A percentile compares a stretch with the other conserved stretches of the same genome.
phyloP scores from a whole-genome alignment of 2,329 filamentous ascomycete genomes.

The Tolypocladium inflatum region DNA sequence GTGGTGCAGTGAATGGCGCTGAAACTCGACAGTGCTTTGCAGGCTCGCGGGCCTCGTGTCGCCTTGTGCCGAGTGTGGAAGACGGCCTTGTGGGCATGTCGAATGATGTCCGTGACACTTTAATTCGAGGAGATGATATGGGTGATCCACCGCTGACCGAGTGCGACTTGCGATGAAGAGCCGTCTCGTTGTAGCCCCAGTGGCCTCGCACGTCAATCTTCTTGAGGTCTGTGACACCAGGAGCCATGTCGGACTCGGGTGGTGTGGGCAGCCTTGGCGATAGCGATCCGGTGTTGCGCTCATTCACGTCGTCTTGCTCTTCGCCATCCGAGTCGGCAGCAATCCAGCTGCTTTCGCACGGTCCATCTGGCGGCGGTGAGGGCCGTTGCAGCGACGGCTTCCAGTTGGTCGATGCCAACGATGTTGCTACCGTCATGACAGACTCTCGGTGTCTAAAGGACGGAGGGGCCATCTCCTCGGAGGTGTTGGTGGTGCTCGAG shows the following conservation, averaged over 20 bases:
- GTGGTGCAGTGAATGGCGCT: neutral
- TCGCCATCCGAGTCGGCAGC: conserved; percentile 25
- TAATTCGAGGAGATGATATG: conserved; percentile 1
- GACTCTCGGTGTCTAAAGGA: conserved; percentile 24
- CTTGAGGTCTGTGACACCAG: neutral
- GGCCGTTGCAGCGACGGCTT: conserved; percentile 15
- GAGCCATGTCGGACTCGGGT: conserved; percentile 8
- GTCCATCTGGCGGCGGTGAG: conserved; percentile 8
- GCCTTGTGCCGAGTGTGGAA: neutral
- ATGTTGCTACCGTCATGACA: conserved; percentile 25
- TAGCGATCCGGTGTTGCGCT: conserved; percentile 7
- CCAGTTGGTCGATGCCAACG: conserved; percentile 19
- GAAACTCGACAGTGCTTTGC: neutral
- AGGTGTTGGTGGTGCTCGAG: conserved; percentile 18
- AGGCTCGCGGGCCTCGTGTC: neutral
- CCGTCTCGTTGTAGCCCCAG: conserved; percentile 1
- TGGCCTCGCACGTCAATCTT: neutral
- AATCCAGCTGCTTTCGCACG: conserved; percentile 25
- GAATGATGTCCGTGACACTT: conserved; percentile 8
- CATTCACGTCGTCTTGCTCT: conserved; percentile 8
- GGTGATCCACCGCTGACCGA: conserved; percentile 9
- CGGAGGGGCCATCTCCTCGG: conserved; percentile 20
- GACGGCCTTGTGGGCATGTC: conserved; percentile 8
- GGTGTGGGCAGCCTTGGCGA: conserved; percentile 22
- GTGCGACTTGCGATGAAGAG: conserved; percentile 13